phyloP scores from a whole-genome alignment of 2,329 filamentous ascomycete species.

The Diaporthe destruens region DNA sequence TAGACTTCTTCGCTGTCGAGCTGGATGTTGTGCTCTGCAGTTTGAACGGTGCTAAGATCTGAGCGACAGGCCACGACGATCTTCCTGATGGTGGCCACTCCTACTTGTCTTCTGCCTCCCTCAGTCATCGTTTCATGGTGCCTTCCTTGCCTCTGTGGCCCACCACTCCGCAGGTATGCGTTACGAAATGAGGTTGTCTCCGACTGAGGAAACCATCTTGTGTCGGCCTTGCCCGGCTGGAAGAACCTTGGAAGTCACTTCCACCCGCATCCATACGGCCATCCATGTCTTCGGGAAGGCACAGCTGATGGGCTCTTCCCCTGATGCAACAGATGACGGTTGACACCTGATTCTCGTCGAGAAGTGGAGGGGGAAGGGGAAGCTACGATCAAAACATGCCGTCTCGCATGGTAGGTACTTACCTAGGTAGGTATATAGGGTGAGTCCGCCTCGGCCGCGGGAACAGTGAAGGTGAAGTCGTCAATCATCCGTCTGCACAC shows the following conservation, averaged over 20 bases:
- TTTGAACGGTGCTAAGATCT: no score
- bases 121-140: background rate
- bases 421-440: background rate
- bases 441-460: background rate
- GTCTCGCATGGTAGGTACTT: background rate
- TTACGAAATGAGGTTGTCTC: conserved; percentile 2
- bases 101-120: background rate
- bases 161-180: background rate
- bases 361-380: background rate
- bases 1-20: background rate
- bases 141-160: background rate
- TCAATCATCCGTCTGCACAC: background rate
- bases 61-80: background rate
- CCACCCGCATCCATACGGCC: background rate
- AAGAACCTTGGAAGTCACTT: no score
- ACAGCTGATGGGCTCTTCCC: background rate
- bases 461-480: no score
- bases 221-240: conserved; percentile 21
- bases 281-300: conserved; percentile 32
- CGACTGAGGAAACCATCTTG: background rate
- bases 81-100: background rate
- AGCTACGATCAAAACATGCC: conserved; percentile 24
- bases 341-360: background rate
- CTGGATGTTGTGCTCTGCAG: background rate
- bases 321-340: background rate